A percentile compares a stretch with the other conserved stretches of the same genome.
Conservation (phyloP, 116 monocot genomes). For the Phalaenopsis hybrid region DNA sequence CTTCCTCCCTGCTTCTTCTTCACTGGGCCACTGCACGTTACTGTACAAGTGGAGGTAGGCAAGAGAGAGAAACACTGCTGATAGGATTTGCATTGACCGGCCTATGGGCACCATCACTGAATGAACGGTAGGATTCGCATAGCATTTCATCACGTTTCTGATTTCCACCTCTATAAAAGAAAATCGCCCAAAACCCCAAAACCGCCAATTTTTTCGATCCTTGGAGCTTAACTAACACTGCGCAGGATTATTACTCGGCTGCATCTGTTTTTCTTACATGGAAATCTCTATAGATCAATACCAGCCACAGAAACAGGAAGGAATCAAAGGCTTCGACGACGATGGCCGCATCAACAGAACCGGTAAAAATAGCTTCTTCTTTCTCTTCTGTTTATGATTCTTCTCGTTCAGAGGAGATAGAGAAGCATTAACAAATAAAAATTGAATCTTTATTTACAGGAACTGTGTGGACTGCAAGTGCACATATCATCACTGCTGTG, state of each 20-base stretch:
- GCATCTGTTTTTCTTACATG: neutral
- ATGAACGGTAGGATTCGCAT: neutral
- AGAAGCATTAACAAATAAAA: neutral
- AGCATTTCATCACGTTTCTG: neutral
- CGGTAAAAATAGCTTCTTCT: neutral
- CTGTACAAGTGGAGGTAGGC: too few species aligned
- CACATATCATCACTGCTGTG: slow-evolving; percentile 85
- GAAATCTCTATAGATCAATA: neutral
- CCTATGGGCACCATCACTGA: neutral
- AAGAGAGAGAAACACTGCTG: too few species aligned
- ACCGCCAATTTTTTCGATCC: neutral
- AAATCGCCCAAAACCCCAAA: neutral
- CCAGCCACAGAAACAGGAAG: neutral
- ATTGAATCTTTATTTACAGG: slow-evolving; percentile 8
- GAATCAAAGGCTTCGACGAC: slow-evolving; percentile 1
- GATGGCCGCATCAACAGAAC: slow-evolving; percentile 8
- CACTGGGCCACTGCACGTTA: too few species aligned
- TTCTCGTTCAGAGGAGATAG: neutral
- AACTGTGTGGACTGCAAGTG: slow-evolving; percentile 66
- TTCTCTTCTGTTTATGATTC: neutral
- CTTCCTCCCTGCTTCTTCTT: too few species aligned
- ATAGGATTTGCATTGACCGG: neutral
- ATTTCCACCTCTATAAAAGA: neutral
- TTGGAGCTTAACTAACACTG: too few species aligned
- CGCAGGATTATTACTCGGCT: too few species aligned